Evolutionary conservation across 257 asterid genomes (phyloP), one percentile per base, ranked within the genome.

Genomic region (Datura wrightii): DNA sequence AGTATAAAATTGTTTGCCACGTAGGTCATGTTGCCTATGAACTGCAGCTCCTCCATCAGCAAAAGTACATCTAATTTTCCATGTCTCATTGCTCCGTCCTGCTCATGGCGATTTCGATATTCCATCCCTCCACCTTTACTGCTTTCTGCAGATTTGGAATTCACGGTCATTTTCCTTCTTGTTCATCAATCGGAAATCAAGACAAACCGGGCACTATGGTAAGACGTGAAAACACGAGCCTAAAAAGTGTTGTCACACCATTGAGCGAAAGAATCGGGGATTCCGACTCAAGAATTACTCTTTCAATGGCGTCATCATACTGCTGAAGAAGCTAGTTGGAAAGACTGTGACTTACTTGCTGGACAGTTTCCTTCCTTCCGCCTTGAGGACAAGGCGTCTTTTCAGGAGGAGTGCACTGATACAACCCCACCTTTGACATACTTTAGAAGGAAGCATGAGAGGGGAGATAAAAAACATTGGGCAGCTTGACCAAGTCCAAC

Each of bases 281-380:
- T 66, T 14, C 50, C 50, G 6, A 37, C 24, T 66, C n/a, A 62
- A 8, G 54, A 62, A 59, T 6, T 84, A 16, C 34, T 62, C 6
- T n/a, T 84, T 18, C 63, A 79, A 48, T 78, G 84, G 56, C 6
- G 1, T 2, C 39, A 46, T 42, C 65, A 62, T 58, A 63, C 83
- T 5, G 6, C 62, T 84, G 80, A 84, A 44, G 67, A 84, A 31
- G 58, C 69, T 36, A 60, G 79, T n/a, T 79, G 83, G 79, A 56
- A 84, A 14, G 46, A 84, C n/a, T 78, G 18, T 76, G 79, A 78
- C 7, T 14, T 76, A 1, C 66, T 59, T 41, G 37, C 16, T 62
- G 41, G 39, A 24, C 16, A 62, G 39, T 62, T 62, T 24, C 18
- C 71, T 2, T 63, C 9, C 16, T 13, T 63, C 15, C 14, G 5